phyloP scores from a whole-genome alignment of 345 rosid species.

The Corchorus capsularis region DNA sequence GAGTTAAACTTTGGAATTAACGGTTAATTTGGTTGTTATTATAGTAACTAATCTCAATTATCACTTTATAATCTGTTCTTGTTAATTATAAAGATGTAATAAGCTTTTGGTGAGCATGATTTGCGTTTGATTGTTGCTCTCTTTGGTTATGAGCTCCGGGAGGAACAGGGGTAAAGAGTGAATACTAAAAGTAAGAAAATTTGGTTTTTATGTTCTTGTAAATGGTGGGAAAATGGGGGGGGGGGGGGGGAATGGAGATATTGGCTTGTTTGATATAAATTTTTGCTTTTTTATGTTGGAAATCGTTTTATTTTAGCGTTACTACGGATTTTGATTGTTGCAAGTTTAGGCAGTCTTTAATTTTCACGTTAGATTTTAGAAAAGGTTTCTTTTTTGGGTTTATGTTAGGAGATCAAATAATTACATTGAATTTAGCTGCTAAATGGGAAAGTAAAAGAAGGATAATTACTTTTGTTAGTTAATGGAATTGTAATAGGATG shows the following conservation, averaged over 20 bases:
- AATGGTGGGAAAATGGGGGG: neutral
- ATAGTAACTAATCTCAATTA: neutral
- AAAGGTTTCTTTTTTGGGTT: neutral
- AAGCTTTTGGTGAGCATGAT: neutral
- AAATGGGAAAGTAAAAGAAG: neutral
- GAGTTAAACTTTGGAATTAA: neutral
- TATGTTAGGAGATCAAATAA: neutral
- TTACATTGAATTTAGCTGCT: neutral
- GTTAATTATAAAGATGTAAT: neutral
- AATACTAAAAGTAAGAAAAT: neutral
- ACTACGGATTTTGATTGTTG: neutral
- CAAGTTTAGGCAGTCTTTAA: neutral
- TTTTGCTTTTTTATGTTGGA: neutral
- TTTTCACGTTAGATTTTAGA: neutral
- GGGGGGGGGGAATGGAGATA: neutral
- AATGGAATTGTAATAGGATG: neutral
- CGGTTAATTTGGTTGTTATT: conserved; percentile 5
- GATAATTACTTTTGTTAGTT: neutral
- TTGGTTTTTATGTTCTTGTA: neutral
- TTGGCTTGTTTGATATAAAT: neutral
- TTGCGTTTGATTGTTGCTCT: neutral
- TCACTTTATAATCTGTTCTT: neutral
- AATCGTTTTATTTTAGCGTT: neutral
- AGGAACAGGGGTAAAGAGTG: neutral
- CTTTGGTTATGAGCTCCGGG: neutral